phyloP scores from a whole-genome alignment of 1,139 yeast genomes.

The Blastobotrys buckinghamii region DNA sequence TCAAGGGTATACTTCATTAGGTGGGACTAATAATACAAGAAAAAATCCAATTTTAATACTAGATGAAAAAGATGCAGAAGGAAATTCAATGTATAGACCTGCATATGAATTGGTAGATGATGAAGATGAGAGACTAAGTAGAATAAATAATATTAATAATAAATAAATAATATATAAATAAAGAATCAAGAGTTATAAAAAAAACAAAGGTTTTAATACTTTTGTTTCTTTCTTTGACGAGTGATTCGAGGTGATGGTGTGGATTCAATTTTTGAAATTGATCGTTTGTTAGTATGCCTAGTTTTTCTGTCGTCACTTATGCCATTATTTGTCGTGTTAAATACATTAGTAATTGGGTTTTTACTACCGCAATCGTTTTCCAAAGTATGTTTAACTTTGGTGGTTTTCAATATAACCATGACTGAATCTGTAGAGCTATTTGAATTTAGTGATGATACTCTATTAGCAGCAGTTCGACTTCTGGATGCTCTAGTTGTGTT shows the following conservation, averaged over 20 bases:
- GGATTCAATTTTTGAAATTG: neutral
- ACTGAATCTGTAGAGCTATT: too few species aligned
- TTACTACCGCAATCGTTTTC: too few species aligned
- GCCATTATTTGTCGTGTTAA: neutral
- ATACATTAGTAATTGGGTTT: neutral
- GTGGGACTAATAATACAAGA: slow-evolving; percentile 62
- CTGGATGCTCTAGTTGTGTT: too few species aligned
- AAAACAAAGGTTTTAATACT: neutral
- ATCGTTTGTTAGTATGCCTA: neutral
- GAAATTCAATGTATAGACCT: slow-evolving; percentile 41
- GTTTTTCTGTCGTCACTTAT: neutral
- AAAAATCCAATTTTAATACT: slow-evolving; percentile 54
- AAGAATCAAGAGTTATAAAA: neutral
- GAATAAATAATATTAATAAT: slow-evolving; percentile 20
- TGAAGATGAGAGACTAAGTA: slow-evolving; percentile 53
- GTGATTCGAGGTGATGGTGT: too few species aligned
- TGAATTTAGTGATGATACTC: too few species aligned
- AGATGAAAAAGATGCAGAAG: slow-evolving; percentile 21
- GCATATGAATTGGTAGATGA: slow-evolving; percentile 61
- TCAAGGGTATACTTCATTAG: slow-evolving; percentile 73
- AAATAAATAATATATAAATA: neutral
- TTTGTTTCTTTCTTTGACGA: neutral
- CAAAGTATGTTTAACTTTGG: too few species aligned
- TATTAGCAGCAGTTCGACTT: too few species aligned
- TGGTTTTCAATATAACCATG: too few species aligned